Conservation (phyloP, 163 green algal genomes). For the Smithsoniella earleae region DNA sequence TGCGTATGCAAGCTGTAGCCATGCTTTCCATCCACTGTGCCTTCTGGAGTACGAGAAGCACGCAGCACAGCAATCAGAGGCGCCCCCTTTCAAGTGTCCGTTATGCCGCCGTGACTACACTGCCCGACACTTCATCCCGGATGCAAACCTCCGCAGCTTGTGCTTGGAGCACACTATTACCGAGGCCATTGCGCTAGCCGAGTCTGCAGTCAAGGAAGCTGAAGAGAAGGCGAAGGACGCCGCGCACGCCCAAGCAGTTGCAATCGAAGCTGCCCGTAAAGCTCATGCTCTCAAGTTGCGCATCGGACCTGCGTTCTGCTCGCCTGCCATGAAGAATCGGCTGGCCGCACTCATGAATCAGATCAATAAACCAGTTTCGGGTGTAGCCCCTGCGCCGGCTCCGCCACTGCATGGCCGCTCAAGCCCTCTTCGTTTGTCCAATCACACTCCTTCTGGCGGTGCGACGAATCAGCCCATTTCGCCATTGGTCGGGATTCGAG, state of each 20-base stretch:
- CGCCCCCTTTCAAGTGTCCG: neutral
- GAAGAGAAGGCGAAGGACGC: conserved; percentile 30
- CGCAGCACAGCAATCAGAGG: neutral
- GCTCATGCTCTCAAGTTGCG: neutral
- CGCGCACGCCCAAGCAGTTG: neutral
- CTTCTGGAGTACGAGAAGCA: conserved; percentile 28
- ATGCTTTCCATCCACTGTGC: conserved; percentile 26
- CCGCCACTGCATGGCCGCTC: neutral
- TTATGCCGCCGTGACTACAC: conserved; percentile 23
- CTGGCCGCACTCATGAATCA: neutral
- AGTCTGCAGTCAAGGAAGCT: neutral
- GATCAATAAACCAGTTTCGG: neutral
- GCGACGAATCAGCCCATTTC: too few species aligned
- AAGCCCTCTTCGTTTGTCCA: too few species aligned
- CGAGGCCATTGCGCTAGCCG: conserved; percentile 9
- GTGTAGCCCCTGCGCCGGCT: neutral
- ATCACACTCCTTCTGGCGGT: too few species aligned
- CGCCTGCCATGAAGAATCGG: conserved; percentile 10
- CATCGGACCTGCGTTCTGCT: neutral
- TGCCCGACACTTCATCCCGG: conserved; percentile 10
- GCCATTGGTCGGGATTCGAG: too few species aligned
- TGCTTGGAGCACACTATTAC: conserved; percentile 27
- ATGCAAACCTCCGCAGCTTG: conserved; percentile 28
- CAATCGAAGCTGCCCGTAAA: neutral
- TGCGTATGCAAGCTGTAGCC: conserved; percentile 15